These are phyloP conservation scores for Arabidopsis thaliana DNA, from an alignment of 345 rosid genomes.

Conservation along the genomic window DNA sequence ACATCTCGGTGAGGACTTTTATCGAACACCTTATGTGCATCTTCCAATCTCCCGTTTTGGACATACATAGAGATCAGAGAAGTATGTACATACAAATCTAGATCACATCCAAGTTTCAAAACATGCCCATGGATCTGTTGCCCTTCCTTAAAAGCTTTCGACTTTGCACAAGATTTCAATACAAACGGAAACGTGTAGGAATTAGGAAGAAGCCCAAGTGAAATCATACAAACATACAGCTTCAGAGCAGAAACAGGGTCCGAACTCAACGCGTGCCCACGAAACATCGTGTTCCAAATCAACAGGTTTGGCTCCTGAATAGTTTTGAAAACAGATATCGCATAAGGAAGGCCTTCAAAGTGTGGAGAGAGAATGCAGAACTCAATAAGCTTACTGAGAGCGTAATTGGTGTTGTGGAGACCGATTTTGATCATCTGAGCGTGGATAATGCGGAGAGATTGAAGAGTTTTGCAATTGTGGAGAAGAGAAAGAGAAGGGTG, in stretches of 20 bases:
- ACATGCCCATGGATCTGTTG: constrained; percentile 63
- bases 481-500: constrained; percentile 71
- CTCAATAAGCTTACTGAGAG: constrained; percentile 71
- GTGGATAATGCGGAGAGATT: constrained; percentile 61
- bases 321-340: constrained; percentile 57
- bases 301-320: constrained; percentile 62
- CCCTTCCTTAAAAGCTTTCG: constrained; percentile 50
- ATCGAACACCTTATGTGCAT: constrained; percentile 60
- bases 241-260: constrained; percentile 52
- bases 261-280: constrained; percentile 60
- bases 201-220: constrained; percentile 57
- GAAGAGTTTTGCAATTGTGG: constrained; percentile 56
- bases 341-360: constrained; percentile 61
- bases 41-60: constrained; percentile 31
- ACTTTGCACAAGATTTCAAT: constrained; percentile 63
- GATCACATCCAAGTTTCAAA: constrained; percentile 60
- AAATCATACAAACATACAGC: constrained; percentile 58
- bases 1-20: constrained; percentile 56
- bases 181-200: constrained; percentile 66
- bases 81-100: constrained; percentile 64
- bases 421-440: constrained; percentile 68
- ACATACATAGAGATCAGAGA: constrained; percentile 74
- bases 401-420: constrained; percentile 74
- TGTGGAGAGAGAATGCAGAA: constrained; percentile 63
- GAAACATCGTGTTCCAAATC: constrained; percentile 66